Base-by-base conservation (phyloP, 768 basidiomycete species). In the Russula olivacea region DNA sequence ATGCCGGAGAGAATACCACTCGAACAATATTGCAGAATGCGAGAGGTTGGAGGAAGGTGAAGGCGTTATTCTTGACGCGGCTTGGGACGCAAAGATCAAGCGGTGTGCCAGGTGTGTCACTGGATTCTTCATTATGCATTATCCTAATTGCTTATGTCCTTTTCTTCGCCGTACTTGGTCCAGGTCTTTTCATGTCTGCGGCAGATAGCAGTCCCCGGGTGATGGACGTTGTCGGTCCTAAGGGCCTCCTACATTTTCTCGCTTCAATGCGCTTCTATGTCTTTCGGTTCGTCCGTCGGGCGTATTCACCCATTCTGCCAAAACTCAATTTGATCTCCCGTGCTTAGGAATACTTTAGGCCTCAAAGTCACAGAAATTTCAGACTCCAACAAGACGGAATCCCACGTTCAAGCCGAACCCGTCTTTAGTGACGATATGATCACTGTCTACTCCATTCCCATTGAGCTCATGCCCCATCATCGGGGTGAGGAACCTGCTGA, bases 1-100 rank as follows among this genome's bases (percentile, higher is more conserved):
- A 94, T 73, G 84, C 80, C 21, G 87, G 91, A 9, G 93, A 97
- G 73, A 88, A 88, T 62, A 85, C 88, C 1, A 86, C 84, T 48
- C 78, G 95, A 40, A 76, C 88, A 0, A 89, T 88, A 70, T 74
- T 86, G 17, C 88, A 93, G 74, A 83, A 83, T 62, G 77, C 76
- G 66, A 76, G 80, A 50, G 83, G 83, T 54, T 83, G 90, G 80
- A 83, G 80, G 71, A 88, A 83, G 67, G 78, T 88, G 5, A 80
- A 79, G 41, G 86, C 79, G 1, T 61, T 96, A 10, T 95, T 97
- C 73, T 75, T 93, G 65, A 89, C 86, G 1, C 81, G 84, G 48
- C 75, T 85, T 0, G 78, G 80, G 30, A 80, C 84, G 15, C 81
- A 87, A 61, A 79, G 87, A 65, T 77, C 80, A 15, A 81, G 82